Percentiles rank a stretch among this genome's conserved stretches.
These are phyloP conservation scores for Fragaria nilgerrensis DNA, from an alignment of 306 rosid genomes.

Conservation along the genomic window DNA sequence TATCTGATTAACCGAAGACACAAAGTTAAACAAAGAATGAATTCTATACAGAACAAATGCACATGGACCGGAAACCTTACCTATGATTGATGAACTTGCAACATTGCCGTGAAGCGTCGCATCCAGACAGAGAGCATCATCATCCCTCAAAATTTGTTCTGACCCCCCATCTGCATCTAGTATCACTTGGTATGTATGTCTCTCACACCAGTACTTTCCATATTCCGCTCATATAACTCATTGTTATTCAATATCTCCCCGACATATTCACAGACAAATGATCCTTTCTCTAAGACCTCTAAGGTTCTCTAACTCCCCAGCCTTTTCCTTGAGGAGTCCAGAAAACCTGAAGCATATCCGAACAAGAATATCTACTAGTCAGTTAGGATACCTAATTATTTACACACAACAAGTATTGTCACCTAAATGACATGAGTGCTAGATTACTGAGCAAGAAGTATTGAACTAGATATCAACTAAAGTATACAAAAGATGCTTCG, in stretches of 20 bases:
- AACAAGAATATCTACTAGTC: background rate
- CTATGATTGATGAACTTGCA: slow-evolving; percentile 95
- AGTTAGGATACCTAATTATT: background rate
- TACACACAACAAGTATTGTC: background rate
- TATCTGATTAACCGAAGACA: background rate
- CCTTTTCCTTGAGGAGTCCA: slow-evolving; percentile 70
- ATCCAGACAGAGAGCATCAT: slow-evolving; percentile 88
- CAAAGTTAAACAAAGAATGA: background rate
- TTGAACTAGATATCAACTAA: background rate
- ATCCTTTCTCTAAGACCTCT: slow-evolving; percentile 70
- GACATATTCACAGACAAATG: slow-evolving; percentile 78
- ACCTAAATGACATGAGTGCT: background rate
- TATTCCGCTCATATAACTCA: slow-evolving; percentile 64
- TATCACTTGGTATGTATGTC: slow-evolving; percentile 82
- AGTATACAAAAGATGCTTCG: background rate
- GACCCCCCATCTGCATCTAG: slow-evolving; percentile 97
- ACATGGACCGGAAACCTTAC: slow-evolving; percentile 30
- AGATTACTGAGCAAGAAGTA: background rate
- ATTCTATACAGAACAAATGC: background rate
- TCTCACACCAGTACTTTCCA: slow-evolving; percentile 39
- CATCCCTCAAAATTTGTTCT: slow-evolving; percentile 65
- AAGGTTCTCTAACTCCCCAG: slow-evolving; percentile 89
- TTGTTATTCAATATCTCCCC: slow-evolving; percentile 81
- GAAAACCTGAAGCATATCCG: slow-evolving; percentile 54
- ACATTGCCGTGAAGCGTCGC: slow-evolving; percentile 84